These are phyloP conservation scores for Mesembryanthemum crystallinum DNA, from an alignment of 148 eudicot species.

Conservation along the genomic window DNA sequence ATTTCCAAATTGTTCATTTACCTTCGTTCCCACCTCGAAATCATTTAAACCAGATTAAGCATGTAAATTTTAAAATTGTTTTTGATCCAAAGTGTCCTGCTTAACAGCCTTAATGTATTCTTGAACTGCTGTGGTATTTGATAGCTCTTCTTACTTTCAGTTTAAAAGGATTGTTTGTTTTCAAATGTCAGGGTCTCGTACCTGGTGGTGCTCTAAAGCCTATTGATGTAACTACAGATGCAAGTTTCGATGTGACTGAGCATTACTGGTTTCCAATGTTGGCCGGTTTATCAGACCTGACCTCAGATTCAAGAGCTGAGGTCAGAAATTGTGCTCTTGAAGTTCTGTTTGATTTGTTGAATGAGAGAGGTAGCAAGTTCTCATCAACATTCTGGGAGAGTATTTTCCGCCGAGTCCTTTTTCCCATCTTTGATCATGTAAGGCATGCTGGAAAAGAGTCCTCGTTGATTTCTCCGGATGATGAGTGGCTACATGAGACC, in stretches of 20 bases:
- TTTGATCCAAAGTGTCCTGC: not conserved
- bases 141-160: not conserved
- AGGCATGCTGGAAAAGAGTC: constrained; percentile 87
- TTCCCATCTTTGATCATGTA: constrained; percentile 94
- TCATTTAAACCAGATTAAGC: not conserved
- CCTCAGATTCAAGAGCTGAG: constrained; percentile 88
- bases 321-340: constrained; percentile 97
- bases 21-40: too few species aligned
- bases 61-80: not conserved
- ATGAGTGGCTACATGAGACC: constrained; percentile 89
- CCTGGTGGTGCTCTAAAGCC: constrained; percentile 96
- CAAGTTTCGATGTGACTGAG: constrained; percentile 81
- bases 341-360: constrained; percentile 91
- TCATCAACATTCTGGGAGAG: constrained; percentile 91
- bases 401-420: constrained; percentile 82
- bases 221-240: constrained; percentile 56
- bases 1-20: not conserved
- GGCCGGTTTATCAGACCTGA: constrained; percentile 96
- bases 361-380: constrained; percentile 96
- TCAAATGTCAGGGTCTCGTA: constrained; percentile 76
- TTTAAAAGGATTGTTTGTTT: constrained; percentile 9
- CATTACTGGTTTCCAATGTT: constrained; percentile 99
- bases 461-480: constrained; percentile 45
- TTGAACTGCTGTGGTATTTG: not conserved
- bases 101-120: not conserved